Evolutionary conservation across 371 early-diverging fungal species (phyloP), one percentile per base, ranked within the genome.

Genomic region (Circinella umbellata): DNA sequence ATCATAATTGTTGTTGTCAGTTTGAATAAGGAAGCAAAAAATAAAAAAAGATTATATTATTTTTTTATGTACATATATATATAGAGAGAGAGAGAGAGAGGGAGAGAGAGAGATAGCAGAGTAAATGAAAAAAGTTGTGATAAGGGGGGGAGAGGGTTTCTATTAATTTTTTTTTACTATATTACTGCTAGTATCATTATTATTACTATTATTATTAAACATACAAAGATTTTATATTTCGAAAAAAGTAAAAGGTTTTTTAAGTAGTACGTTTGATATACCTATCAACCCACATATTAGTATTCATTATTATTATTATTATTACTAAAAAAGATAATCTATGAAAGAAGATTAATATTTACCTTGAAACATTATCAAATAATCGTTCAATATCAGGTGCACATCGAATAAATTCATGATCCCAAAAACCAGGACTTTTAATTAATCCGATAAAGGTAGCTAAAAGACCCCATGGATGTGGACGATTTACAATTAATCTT

Each of bases 401-500:
- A 64, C 87, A 86, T 53, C 89, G 86, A 27, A 91, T 90, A 68
- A 93, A 92, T 3, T 81, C 81, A 82, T 94, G 93, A 37, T 91
- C 88, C 95, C 96, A 95, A 83, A 96, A 95, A 42, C 86, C 86
- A 75, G 94, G 94, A 75, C 96, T 94, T 72, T 95, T 93, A 79
- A 97, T 93, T 71, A 99, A 78, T 75, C 96, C 97, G 68, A 97
- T 98, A 73, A 99, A 94, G 0, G 98, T 96, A 14, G 96, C 93
- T 71, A 98, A 81, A 67, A 98, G 83, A 15, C 98, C 98, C 95
- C 98, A 98, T 55, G 99, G 99, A 80, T 97, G 97, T 13, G 98
- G 99, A 51, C 98, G 88, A 80, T 96, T 95, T 11, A 95, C 98
- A 72, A 99, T 94, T 64, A 98, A 80, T 63, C 99, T 89, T 79